Percentiles rank a stretch among this genome's conserved stretches.
These are phyloP conservation scores for Tetrahymena thermophila DNA, from an alignment of 73 alveolate species.

Conservation along the genomic window DNA sequence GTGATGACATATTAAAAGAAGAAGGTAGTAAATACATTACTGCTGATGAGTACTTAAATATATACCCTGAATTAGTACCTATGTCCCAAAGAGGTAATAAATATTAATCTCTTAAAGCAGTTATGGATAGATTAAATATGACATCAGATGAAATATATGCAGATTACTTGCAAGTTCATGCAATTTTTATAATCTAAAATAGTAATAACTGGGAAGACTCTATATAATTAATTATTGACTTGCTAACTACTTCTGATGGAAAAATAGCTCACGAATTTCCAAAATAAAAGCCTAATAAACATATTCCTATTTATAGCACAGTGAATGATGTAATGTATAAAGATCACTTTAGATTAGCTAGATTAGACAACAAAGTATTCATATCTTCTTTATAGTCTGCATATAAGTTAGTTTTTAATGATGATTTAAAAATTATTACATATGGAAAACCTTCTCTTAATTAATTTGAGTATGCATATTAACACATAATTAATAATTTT, in stretches of 20 bases:
- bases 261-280: not conserved
- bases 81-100: not conserved
- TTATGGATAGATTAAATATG: slow-evolving; percentile 13
- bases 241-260: not conserved
- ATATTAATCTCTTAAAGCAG: slow-evolving; percentile 11
- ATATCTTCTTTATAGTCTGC: slow-evolving; percentile 13
- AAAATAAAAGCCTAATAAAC: slow-evolving; percentile 3
- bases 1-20: slow-evolving; percentile 40
- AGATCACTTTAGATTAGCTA: slow-evolving; percentile 28
- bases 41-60: slow-evolving; percentile 38
- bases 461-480: slow-evolving; percentile 54
- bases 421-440: slow-evolving; percentile 27
- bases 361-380: slow-evolving; percentile 57
- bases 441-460: slow-evolving; percentile 63
- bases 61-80: not conserved
- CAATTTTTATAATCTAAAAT: slow-evolving; percentile 22
- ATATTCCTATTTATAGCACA: slow-evolving; percentile 29
- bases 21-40: slow-evolving; percentile 51
- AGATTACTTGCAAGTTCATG: not conserved
- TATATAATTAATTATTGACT: not conserved
- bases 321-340: slow-evolving; percentile 28
- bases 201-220: slow-evolving; percentile 27
- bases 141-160: slow-evolving; percentile 34
- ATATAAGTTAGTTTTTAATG: slow-evolving; percentile 13
- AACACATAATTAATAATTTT: not conserved